phyloP scores from a whole-genome alignment of 83 land plant species.

The Isoetes engelmannii region DNA sequence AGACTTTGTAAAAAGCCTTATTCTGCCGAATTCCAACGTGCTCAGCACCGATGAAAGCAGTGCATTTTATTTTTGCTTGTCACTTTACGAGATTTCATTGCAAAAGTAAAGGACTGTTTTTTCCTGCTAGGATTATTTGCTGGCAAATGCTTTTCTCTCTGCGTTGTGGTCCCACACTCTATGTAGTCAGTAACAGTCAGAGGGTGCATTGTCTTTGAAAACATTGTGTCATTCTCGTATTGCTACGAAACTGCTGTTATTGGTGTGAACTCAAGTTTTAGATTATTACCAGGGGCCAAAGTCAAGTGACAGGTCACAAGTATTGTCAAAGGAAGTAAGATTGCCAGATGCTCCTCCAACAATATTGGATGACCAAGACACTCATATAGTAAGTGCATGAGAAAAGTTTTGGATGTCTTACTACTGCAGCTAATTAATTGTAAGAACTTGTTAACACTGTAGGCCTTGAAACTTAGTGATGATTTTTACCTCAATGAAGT shows the following conservation, averaged over 20 bases:
- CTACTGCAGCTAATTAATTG: conserved; percentile 5
- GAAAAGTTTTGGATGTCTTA: neutral
- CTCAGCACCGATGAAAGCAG: neutral
- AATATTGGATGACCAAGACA: conserved; percentile 88
- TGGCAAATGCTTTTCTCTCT: neutral
- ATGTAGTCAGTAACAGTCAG: neutral
- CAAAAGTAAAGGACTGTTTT: neutral
- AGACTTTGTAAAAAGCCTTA: neutral
- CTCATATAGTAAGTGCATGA: conserved; percentile 59
- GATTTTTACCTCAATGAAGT: conserved; percentile 90
- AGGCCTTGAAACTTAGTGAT: conserved; percentile 93
- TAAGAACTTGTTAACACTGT: conserved; percentile 1
- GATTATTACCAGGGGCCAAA: conserved; percentile 55
- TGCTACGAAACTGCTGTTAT: neutral
- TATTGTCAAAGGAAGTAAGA: conserved; percentile 72
- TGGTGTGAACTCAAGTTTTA: neutral
- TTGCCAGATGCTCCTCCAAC: conserved; percentile 69
- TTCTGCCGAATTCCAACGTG: too few species aligned
- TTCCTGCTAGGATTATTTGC: neutral
- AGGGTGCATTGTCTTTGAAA: conserved; percentile 9
- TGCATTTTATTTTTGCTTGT: neutral
- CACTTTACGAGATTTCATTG: too few species aligned
- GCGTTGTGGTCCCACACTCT: neutral
- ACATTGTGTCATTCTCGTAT: neutral
- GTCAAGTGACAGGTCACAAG: conserved; percentile 64